phyloP scores from a whole-genome alignment of 2,329 filamentous ascomycete species.

The Neonectria sp. region DNA sequence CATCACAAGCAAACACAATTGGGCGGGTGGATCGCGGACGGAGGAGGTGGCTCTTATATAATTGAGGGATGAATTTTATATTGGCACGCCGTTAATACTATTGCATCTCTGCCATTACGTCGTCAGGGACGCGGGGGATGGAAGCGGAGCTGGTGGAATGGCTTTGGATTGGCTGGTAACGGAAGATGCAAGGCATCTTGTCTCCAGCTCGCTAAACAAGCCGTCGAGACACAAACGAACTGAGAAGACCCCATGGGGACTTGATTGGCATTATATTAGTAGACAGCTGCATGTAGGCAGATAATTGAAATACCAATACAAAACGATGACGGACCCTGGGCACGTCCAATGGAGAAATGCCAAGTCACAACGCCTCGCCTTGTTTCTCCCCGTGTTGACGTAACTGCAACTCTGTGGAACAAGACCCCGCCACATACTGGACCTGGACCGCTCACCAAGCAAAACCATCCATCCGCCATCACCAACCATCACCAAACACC shows the following conservation, averaged over 20 bases:
- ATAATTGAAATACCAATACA: no score
- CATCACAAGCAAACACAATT: neutral
- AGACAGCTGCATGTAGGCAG: neutral
- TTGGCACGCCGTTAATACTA: no score
- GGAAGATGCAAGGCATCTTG: neutral
- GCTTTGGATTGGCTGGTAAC: constrained; percentile 12
- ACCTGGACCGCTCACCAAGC: neutral
- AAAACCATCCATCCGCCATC: neutral
- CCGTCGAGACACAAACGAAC: neutral
- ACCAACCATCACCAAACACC: constrained; percentile 14
- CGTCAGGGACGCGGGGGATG: neutral
- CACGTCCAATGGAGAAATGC: no score
- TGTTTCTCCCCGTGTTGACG: neutral
- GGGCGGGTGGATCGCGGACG: neutral
- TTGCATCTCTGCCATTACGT: neutral
- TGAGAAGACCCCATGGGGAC: neutral
- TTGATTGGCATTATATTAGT: constrained; percentile 1
- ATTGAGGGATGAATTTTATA: neutral
- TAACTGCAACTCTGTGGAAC: neutral
- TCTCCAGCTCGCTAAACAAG: no score
- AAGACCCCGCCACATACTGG: neutral
- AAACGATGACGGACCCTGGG: no score
- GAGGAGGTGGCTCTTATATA: neutral
- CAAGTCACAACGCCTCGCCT: no score
- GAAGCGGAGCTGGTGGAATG: constrained; percentile 21